phyloP scores from a whole-genome alignment of 345 rosid genomes.

The Microcos paniculata region DNA sequence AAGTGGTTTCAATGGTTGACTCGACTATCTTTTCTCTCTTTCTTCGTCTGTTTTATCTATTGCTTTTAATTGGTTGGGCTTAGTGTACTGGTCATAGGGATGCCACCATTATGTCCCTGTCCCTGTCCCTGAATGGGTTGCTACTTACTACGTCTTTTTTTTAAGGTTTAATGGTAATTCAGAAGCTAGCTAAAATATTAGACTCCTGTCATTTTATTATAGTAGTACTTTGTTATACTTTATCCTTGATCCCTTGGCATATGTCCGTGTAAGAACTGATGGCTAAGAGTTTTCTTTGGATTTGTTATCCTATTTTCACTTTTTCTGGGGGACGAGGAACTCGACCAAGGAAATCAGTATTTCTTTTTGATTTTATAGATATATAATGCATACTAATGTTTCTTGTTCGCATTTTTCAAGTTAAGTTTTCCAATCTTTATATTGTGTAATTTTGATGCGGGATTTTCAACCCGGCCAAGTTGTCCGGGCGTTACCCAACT shows the following conservation, averaged over 20 bases:
- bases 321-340: not conserved
- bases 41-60: not conserved
- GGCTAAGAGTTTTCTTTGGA: not conserved
- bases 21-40: not conserved
- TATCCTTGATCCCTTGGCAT: not conserved
- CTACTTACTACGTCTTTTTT: too few species aligned
- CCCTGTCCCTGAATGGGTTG: too few species aligned
- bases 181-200: conserved; percentile 33
- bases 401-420: too few species aligned
- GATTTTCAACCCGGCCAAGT: too few species aligned
- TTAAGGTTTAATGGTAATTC: too few species aligned
- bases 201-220: conserved; percentile 15
- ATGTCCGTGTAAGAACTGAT: conserved; percentile 3
- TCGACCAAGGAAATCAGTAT: not conserved
- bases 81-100: too few species aligned
- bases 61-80: not conserved
- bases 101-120: too few species aligned
- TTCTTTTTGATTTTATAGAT: too few species aligned
- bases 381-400: not conserved
- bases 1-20: not conserved
- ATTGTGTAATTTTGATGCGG: too few species aligned
- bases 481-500: too few species aligned
- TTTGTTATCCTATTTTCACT: not conserved
- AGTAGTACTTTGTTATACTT: not conserved
- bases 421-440: too few species aligned